A percentile compares a stretch with the other conserved stretches of the same genome.
Evolutionary conservation across 495 filamentous ascomycete genomes (phyloP).

Genomic region (Annulohypoxylon nitens): DNA sequence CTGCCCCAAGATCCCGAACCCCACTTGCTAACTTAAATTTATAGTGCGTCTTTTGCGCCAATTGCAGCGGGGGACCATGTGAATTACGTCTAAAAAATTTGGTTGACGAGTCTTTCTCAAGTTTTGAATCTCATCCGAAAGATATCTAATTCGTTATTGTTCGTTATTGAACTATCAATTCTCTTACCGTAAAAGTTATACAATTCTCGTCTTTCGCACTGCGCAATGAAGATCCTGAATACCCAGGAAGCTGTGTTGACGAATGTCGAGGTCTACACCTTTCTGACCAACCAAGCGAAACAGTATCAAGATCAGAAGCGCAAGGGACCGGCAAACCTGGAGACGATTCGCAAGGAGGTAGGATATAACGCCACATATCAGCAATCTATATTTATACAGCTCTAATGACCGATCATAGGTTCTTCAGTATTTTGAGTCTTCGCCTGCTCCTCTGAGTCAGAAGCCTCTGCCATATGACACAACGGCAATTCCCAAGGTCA

Average conservation of each 20-base stretch:
- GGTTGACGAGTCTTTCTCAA: neutral
- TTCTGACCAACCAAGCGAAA: slow-evolving; percentile 57
- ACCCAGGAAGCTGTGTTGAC: slow-evolving; percentile 60
- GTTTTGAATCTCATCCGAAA: neutral
- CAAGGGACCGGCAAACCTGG: slow-evolving; percentile 57
- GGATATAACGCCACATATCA: neutral
- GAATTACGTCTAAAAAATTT: neutral
- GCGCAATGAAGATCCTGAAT: slow-evolving; percentile 64
- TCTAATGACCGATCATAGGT: slow-evolving; percentile 44
- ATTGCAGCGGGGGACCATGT: neutral
- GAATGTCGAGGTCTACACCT: slow-evolving; percentile 64
- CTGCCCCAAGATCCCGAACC: neutral
- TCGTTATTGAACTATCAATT: neutral
- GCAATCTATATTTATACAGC: neutral
- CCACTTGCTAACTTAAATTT: neutral
- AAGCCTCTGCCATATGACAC: slow-evolving; percentile 56
- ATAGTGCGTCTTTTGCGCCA: neutral
- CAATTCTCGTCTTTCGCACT: neutral
- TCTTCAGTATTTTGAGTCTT: slow-evolving; percentile 54
- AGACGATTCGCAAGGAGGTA: slow-evolving; percentile 53
- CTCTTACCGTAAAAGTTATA: too few relatives aligned
- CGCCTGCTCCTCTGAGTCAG: slow-evolving; percentile 58
- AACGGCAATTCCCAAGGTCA: slow-evolving; percentile 49
- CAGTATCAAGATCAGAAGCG: slow-evolving; percentile 56
- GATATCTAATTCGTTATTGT: neutral